A percentile compares a stretch with the other conserved stretches of the same genome.
Conservation (phyloP, 371 early-diverging fungal genomes). For the Funneliformis caledonium region DNA sequence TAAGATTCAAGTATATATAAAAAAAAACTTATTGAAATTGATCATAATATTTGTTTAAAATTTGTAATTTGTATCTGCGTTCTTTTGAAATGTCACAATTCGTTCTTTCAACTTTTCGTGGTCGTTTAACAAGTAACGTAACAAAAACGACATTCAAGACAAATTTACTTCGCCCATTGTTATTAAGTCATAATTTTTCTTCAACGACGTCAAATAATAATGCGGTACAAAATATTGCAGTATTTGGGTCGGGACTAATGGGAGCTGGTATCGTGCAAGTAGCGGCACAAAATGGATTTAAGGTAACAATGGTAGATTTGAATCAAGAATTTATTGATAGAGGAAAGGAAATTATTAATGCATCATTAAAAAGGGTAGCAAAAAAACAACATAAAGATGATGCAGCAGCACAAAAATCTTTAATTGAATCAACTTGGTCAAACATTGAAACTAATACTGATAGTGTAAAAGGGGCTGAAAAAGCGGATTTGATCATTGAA, state of each 20-base stretch:
- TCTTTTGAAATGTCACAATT: not conserved
- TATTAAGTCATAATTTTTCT: not conserved
- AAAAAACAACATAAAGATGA: constrained; percentile 87
- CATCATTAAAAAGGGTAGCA: constrained; percentile 84
- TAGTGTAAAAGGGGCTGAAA: constrained; percentile 55
- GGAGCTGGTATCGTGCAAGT: constrained; percentile 97
- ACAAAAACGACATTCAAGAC: not conserved
- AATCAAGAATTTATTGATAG: constrained; percentile 72
- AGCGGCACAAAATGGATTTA: constrained; percentile 79
- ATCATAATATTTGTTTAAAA: too few species aligned
- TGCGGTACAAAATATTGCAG: constrained; percentile 62
- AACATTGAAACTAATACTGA: constrained; percentile 72
- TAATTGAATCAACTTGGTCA: constrained; percentile 66
- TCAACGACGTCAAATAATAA: not conserved
- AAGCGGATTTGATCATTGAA: constrained; percentile 85
- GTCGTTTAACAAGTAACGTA: not conserved
- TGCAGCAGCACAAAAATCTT: constrained; percentile 60
- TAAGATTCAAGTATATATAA: too few species aligned
- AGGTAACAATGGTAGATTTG: constrained; percentile 90
- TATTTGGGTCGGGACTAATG: constrained; percentile 90
- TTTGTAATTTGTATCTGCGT: not conserved
- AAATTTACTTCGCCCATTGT: not conserved
- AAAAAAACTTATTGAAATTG: too few species aligned
- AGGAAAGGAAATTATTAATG: constrained; percentile 77
- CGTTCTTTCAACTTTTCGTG: not conserved